These are phyloP conservation scores for Trametes villosa DNA, from an alignment of 768 basidiomycete genomes.

Conservation along the genomic window DNA sequence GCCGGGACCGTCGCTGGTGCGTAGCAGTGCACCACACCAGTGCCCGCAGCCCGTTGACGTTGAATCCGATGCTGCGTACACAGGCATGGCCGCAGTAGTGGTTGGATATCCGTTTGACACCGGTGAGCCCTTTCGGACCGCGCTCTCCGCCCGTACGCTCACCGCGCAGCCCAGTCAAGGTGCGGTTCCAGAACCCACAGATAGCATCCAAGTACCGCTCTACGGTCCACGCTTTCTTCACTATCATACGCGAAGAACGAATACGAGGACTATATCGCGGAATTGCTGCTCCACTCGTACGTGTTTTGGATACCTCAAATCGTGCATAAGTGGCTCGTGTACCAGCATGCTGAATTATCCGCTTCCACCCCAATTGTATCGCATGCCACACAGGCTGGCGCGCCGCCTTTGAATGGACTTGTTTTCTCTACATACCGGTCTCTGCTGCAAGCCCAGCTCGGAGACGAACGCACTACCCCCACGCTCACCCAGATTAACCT, in stretches of 20 bases:
- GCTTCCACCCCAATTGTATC: not conserved
- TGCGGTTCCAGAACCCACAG: slow-evolving; percentile 72
- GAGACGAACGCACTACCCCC: slow-evolving; percentile 51
- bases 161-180: slow-evolving; percentile 60
- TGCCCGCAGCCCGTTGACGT: too few species aligned
- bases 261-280: slow-evolving; percentile 76
- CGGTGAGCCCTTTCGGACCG: slow-evolving; percentile 25
- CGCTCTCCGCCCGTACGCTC: not conserved
- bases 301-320: slow-evolving; percentile 27
- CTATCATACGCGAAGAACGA: slow-evolving; percentile 72
- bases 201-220: slow-evolving; percentile 62
- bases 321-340: not conserved
- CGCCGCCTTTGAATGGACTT: slow-evolving; percentile 76
- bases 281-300: slow-evolving; percentile 78
- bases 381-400: slow-evolving; percentile 44
- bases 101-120: slow-evolving; percentile 42
- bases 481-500: slow-evolving; percentile 72
- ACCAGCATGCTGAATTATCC: not conserved
- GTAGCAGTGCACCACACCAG: not conserved
- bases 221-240: slow-evolving; percentile 64
- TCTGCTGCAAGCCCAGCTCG: slow-evolving; percentile 70
- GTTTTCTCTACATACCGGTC: slow-evolving; percentile 87
- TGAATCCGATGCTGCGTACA: too few species aligned
- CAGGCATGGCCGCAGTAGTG: slow-evolving; percentile 34
- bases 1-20: slow-evolving; percentile 74